Evolutionary conservation across 2,329 filamentous ascomycete genomes (phyloP).

Genomic region (Massarina eburnea): DNA sequence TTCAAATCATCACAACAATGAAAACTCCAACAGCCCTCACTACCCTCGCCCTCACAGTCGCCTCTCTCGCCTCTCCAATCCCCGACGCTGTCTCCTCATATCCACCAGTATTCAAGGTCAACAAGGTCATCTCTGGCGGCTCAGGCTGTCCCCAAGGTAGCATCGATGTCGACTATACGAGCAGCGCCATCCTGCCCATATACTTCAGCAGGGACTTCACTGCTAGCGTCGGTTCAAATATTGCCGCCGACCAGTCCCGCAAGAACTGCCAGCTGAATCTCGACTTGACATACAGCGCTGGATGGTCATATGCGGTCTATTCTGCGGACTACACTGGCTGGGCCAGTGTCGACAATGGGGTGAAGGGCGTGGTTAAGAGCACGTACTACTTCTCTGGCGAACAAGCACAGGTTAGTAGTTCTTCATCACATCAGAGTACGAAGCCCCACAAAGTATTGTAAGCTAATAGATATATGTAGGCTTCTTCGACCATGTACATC

Average conservation of each 20-base stretch:
- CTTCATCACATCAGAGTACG: too few species aligned
- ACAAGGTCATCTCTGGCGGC: constrained; percentile 32
- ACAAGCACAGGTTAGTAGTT: constrained; percentile 28
- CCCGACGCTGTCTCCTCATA: constrained; percentile 13
- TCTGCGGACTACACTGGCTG: constrained; percentile 40
- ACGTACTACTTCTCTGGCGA: constrained; percentile 42
- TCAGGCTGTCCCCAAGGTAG: constrained; percentile 41
- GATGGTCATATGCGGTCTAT: constrained; percentile 41
- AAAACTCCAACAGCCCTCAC: constrained; percentile 21
- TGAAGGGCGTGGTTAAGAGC: constrained; percentile 36
- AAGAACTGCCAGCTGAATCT: constrained; percentile 45
- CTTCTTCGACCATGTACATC: constrained; percentile 25
- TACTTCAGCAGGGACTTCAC: constrained; percentile 37
- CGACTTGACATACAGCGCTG: constrained; percentile 34
- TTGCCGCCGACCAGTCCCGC: constrained; percentile 29
- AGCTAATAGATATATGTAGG: too few species aligned
- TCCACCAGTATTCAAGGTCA: constrained; percentile 36
- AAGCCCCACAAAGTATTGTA: too few species aligned
- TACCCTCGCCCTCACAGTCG: constrained; percentile 25
- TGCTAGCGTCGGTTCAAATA: constrained; percentile 28
- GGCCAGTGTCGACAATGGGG: constrained; percentile 37
- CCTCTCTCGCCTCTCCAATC: constrained; percentile 22
- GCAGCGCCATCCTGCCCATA: constrained; percentile 34
- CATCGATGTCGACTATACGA: constrained; percentile 36
- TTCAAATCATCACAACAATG: constrained; percentile 18